Percentiles rank a stretch among this genome's conserved stretches.
These are phyloP conservation scores for Trametopsis cervina DNA, from an alignment of 768 basidiomycete genomes.

Conservation along the genomic window DNA sequence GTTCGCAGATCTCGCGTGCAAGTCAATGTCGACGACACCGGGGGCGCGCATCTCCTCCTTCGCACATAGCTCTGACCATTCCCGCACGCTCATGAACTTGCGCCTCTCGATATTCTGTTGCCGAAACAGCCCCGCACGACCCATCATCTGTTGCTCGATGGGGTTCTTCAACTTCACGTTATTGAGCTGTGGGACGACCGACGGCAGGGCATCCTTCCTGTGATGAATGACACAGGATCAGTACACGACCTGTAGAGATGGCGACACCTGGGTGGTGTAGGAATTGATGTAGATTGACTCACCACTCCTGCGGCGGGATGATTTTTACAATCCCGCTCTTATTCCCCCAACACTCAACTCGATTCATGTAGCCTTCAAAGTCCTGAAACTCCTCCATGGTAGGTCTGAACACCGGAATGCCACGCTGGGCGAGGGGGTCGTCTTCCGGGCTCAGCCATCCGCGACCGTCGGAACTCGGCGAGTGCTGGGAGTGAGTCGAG, in stretches of 20 bases:
- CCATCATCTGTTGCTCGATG: conserved; percentile 91
- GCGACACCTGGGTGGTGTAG: neutral
- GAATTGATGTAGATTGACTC: conserved; percentile 22
- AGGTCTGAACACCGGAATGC: conserved; percentile 96
- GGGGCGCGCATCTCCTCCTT: conserved; percentile 72
- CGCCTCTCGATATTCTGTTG: conserved; percentile 90
- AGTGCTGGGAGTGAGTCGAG: conserved; percentile 38
- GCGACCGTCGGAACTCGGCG: conserved; percentile 56
- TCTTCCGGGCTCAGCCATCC: conserved; percentile 72
- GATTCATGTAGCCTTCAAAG: conserved; percentile 87
- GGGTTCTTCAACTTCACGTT: conserved; percentile 78
- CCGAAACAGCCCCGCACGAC: conserved; percentile 79
- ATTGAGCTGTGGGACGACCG: conserved; percentile 62
- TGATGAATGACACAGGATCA: conserved; percentile 1
- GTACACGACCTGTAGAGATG: conserved; percentile 13
- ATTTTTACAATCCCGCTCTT: conserved; percentile 93
- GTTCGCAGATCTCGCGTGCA: conserved; percentile 37
- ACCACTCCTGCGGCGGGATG: conserved; percentile 94
- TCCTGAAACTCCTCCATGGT: conserved; percentile 86
- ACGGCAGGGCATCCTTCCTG: conserved; percentile 70
- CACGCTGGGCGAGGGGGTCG: conserved; percentile 75
- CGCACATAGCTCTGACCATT: conserved; percentile 76
- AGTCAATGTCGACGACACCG: conserved; percentile 59
- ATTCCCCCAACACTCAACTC: conserved; percentile 84
- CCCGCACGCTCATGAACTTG: conserved; percentile 74